Percentiles rank a stretch among this genome's conserved stretches.
These are phyloP conservation scores for Trichoderma simmonsii DNA, from an alignment of 2,329 filamentous ascomycete genomes.

Conservation along the genomic window DNA sequence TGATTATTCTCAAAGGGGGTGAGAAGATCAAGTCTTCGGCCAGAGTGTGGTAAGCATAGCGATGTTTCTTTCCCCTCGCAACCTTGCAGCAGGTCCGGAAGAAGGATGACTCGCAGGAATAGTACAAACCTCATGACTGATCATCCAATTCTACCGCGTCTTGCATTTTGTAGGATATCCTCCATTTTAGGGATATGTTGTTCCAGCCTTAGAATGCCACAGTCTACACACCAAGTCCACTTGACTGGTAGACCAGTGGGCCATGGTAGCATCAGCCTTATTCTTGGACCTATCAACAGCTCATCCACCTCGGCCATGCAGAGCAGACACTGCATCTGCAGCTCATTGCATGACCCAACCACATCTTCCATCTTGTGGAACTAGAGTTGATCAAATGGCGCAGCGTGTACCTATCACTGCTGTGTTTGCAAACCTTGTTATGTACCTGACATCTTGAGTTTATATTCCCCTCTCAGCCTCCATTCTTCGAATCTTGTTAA, in stretches of 20 bases:
- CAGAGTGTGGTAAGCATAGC: background rate
- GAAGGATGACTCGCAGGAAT: background rate
- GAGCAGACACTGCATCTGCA: slow-evolving; percentile 1
- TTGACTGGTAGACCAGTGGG: background rate
- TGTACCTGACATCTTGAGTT: background rate
- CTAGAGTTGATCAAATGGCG: background rate
- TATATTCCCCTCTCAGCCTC: background rate
- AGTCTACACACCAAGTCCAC: background rate
- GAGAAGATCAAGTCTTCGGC: background rate
- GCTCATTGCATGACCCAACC: background rate
- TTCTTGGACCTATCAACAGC: background rate
- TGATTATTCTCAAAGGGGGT: background rate
- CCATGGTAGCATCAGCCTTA: background rate
- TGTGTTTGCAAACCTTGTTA: background rate
- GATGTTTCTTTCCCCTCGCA: background rate
- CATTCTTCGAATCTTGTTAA: background rate
- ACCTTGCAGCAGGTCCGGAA: background rate
- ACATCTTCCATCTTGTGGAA: background rate
- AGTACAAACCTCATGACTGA: background rate
- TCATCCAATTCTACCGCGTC: background rate
- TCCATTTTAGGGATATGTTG: background rate
- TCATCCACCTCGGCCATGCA: background rate
- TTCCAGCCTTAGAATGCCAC: background rate
- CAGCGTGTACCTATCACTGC: background rate
- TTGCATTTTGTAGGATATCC: background rate